Evolutionary conservation across 768 basidiomycete species (phyloP).

Genomic region (Hygrocybe punicea): DNA sequence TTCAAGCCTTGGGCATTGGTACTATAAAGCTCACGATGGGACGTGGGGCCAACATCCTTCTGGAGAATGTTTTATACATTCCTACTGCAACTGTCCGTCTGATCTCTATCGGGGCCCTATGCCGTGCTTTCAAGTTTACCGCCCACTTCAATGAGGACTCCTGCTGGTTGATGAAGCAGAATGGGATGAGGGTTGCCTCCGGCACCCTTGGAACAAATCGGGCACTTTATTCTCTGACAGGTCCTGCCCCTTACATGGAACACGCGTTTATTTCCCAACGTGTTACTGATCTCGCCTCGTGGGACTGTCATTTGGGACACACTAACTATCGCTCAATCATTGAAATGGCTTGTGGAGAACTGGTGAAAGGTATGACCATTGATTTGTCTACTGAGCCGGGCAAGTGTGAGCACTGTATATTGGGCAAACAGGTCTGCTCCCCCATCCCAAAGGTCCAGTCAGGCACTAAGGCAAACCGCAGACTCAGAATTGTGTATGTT

Average conservation of each 20-base stretch:
- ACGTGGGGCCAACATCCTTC: not conserved
- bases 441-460: constrained; percentile 13
- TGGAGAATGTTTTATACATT: constrained; percentile 8
- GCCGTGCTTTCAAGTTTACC: not conserved
- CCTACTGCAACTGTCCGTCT: constrained; percentile 13
- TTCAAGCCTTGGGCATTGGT: constrained; percentile 17
- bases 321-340: constrained; percentile 8
- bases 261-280: constrained; percentile 2
- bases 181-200: constrained; percentile 6
- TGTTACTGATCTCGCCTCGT: constrained; percentile 10
- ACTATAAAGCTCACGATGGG: constrained; percentile 15
- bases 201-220: constrained; percentile 1
- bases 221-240: constrained; percentile 8
- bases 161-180: not conserved
- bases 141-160: constrained; percentile 4
- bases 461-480: constrained; percentile 1
- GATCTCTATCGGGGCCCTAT: constrained; percentile 15
- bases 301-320: constrained; percentile 20
- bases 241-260: not conserved
- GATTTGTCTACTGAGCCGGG: constrained; percentile 11
- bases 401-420: constrained; percentile 14
- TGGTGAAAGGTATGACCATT: constrained; percentile 16
- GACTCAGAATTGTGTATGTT: constrained; percentile 9
- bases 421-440: constrained; percentile 13
- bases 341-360: constrained; percentile 4